Percentiles rank a stretch among this genome's conserved stretches.
phyloP scores from a whole-genome alignment of 805 yeast genomes.

The Yarrowia osloensis region DNA sequence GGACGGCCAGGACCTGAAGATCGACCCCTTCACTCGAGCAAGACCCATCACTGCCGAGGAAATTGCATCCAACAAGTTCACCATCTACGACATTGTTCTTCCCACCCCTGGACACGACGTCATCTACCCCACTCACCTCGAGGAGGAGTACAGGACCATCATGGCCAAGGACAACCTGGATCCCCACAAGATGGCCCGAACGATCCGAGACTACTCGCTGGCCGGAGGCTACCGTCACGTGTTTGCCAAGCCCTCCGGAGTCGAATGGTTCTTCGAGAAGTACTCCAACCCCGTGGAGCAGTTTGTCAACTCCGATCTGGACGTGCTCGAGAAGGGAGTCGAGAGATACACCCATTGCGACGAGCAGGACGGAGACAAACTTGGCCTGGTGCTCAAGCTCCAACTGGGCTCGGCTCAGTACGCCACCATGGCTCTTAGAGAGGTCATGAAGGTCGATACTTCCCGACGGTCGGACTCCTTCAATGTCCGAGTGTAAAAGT shows the following conservation, averaged over 20 bases:
- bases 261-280: constrained; percentile 62
- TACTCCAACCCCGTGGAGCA: constrained; percentile 70
- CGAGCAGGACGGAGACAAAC: constrained; percentile 48
- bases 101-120: constrained; percentile 98
- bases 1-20: constrained; percentile 69
- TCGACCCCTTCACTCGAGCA: constrained; percentile 62
- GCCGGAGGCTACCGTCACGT: constrained; percentile 86
- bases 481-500: constrained; percentile 31
- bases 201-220: constrained; percentile 82
- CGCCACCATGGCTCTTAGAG: constrained; percentile 97
- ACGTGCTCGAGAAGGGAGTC: constrained; percentile 47
- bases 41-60: constrained; percentile 76
- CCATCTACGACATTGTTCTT: constrained; percentile 80
- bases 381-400: constrained; percentile 74
- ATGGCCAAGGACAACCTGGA: constrained; percentile 81
- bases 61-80: constrained; percentile 54
- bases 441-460: constrained; percentile 62
- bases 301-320: constrained; percentile 76
- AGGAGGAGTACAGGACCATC: constrained; percentile 58
- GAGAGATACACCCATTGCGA: constrained; percentile 38
- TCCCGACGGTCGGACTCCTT: constrained; percentile 38
- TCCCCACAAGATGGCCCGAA: constrained; percentile 81
- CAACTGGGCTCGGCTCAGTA: constrained; percentile 83
- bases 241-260: constrained; percentile 61
- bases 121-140: constrained; percentile 59